Evolutionary conservation across 371 early-diverging fungal genomes (phyloP).

Genomic region (Mucor irregularis): DNA sequence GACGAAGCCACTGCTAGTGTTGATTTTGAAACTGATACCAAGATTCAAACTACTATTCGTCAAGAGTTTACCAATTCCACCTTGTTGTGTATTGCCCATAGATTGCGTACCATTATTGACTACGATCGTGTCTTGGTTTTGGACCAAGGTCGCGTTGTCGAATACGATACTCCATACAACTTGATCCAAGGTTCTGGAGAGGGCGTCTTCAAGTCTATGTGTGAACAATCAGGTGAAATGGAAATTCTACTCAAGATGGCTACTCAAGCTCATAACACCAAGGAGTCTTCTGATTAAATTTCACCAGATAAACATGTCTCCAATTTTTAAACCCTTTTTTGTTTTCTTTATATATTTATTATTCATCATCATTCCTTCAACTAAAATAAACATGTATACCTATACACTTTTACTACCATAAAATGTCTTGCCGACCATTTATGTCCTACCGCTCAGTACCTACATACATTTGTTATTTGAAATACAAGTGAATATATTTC

Average conservation of each 20-base stretch:
- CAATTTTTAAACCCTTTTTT: too few species aligned
- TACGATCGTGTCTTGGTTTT: constrained; percentile 86
- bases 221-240: constrained; percentile 69
- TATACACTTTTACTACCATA: too few species aligned
- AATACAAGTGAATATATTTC: too few species aligned
- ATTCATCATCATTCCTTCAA: too few species aligned
- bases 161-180: constrained; percentile 71
- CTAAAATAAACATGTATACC: too few species aligned
- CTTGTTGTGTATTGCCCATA: constrained; percentile 77
- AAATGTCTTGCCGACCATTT: too few species aligned
- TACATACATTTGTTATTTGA: too few species aligned
- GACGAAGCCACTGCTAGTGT: constrained; percentile 88
- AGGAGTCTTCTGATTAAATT: neutral
- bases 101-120: constrained; percentile 85
- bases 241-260: constrained; percentile 39
- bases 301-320: constrained; percentile 4
- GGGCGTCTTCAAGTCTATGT: constrained; percentile 65
- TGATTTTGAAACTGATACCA: constrained; percentile 76
- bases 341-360: neutral
- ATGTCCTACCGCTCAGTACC: too few species aligned
- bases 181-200: constrained; percentile 48
- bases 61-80: constrained; percentile 66
- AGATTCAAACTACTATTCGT: constrained; percentile 83
- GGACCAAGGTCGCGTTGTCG: constrained; percentile 77
- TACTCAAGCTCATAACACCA: constrained; percentile 7